Percentiles rank a stretch among this genome's conserved stretches.
These are phyloP conservation scores for Heracleum sosnowskyi DNA, from an alignment of 129 eudicot species.

Conservation along the genomic window DNA sequence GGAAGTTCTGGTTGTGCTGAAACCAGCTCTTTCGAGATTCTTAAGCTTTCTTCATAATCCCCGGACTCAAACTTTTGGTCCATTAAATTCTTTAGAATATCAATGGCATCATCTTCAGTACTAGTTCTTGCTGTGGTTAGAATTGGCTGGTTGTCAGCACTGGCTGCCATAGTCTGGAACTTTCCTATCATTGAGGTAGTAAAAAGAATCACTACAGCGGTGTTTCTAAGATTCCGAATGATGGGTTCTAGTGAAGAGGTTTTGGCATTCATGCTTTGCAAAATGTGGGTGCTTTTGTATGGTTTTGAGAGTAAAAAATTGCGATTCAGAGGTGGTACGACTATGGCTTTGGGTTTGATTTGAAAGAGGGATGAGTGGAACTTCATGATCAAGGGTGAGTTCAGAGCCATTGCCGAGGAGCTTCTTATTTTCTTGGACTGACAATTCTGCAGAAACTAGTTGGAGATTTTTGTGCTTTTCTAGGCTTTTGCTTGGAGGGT, in stretches of 20 bases:
- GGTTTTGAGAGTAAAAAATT: slow-evolving; percentile 24
- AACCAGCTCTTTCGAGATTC: slow-evolving; percentile 30
- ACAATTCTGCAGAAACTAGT: background rate
- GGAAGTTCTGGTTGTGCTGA: slow-evolving; percentile 51
- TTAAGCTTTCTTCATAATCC: slow-evolving; percentile 52
- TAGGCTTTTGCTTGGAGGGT: background rate
- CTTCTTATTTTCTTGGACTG: background rate
- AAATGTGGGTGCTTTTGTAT: slow-evolving; percentile 13
- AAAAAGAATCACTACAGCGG: slow-evolving; percentile 44
- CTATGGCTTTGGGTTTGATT: background rate
- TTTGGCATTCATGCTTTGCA: slow-evolving; percentile 11
- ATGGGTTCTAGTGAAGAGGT: slow-evolving; percentile 23
- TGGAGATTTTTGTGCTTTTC: background rate
- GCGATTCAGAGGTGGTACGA: background rate
- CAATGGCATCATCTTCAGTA: slow-evolving; percentile 28
- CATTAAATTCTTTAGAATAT: slow-evolving; percentile 36
- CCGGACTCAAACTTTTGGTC: slow-evolving; percentile 49
- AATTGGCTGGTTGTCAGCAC: slow-evolving; percentile 35
- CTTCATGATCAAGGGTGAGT: slow-evolving; percentile 9
- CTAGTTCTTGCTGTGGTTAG: slow-evolving; percentile 4
- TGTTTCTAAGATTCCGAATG: slow-evolving; percentile 35
- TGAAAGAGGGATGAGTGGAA: background rate
- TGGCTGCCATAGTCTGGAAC: slow-evolving; percentile 29
- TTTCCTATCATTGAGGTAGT: slow-evolving; percentile 29
- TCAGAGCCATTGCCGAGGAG: background rate